A percentile compares a stretch with the other conserved stretches of the same genome.
Evolutionary conservation across 495 filamentous ascomycete genomes (phyloP).

Genomic region (Xylaria telfairii): DNA sequence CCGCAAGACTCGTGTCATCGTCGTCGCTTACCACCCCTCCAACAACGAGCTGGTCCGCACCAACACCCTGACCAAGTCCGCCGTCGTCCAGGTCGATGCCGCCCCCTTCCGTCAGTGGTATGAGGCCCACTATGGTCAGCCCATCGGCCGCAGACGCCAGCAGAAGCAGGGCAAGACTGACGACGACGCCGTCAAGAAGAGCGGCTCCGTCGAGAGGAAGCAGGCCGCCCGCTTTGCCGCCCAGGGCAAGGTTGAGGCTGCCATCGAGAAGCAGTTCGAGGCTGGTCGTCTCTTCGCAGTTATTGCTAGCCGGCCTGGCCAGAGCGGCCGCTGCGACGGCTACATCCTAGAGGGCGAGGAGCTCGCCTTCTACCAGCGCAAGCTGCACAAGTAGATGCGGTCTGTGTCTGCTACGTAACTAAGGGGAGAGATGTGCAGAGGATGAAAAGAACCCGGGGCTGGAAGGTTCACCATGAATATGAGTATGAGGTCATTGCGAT

Average conservation of each 20-base stretch:
- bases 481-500: conserved; percentile 38
- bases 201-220: conserved; percentile 92
- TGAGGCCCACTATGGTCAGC: conserved; percentile 96
- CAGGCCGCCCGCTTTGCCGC: conserved; percentile 82
- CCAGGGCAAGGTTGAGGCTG: conserved; percentile 87
- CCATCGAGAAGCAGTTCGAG: conserved; percentile 98
- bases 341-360: conserved; percentile 99
- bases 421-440: conserved; percentile 19
- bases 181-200: conserved; percentile 80
- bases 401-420: conserved; percentile 21
- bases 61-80: conserved; percentile 98
- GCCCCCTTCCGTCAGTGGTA: conserved; percentile 99
- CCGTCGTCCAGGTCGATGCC: conserved; percentile 98
- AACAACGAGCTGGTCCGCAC: conserved; percentile 99
- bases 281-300: conserved; percentile 95
- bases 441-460: conserved; percentile 26
- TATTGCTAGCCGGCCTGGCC: conserved; percentile 88
- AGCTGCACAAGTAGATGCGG: conserved; percentile 87
- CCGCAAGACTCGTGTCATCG: conserved; percentile 99
- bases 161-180: conserved; percentile 66
- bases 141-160: conserved; percentile 88
- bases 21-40: conserved; percentile 96
- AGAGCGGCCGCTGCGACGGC: conserved; percentile 94
- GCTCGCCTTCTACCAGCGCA: conserved; percentile 98
- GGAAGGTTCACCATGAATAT: conserved; percentile 23